Evolutionary conservation across 2,329 filamentous ascomycete genomes (phyloP), one percentile per base, ranked within the genome.

Genomic region (Ophiostoma sp.): DNA sequence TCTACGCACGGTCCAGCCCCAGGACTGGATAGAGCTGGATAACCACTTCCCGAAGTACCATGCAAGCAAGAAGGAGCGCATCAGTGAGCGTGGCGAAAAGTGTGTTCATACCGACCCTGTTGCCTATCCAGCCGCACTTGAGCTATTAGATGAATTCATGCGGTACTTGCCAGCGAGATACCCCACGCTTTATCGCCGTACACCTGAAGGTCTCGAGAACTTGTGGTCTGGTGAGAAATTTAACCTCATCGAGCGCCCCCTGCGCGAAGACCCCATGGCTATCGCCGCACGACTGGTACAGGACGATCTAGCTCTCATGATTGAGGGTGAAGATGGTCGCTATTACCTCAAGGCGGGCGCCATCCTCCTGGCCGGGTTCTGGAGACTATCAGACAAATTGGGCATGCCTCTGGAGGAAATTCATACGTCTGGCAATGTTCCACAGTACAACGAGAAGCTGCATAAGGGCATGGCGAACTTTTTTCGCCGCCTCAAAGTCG

Each of bases 11-110:
- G 39, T 13, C 1, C 65, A 67, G 23, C 65, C 65, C n/a, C 36
- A 67, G 39, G 65, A 67, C 27, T 67, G 65, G 65, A 67, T 67
- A 44, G 65, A 67, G 65, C 36, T 67, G 36, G 65, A 67, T 39
- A 67, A 67, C 15, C 65, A 67, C 33, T 67, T 27, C 65, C 65
- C 65, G 6, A 67, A 67, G 35, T 67, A 67, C 65, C 65, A 67
- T 33, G 65, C 65, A 15, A 67, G 23, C 36, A 67, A 67, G 65
- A 48, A 41, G 20, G 39, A 67, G 23, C 65, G 65, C 39, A 67
- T 67, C 39, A 48, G 36, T 17, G 65, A 67, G n/a, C 65, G 65
- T 27, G 39, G 39, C 3, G 65, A 67, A 20, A 67, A 67, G 36
- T 67, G 65, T 5, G 65, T 67, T 23, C 65, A 67, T n/a, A 67